Conservation (phyloP, 495 filamentous ascomycete species). For the Penicillium longicatenatum region DNA sequence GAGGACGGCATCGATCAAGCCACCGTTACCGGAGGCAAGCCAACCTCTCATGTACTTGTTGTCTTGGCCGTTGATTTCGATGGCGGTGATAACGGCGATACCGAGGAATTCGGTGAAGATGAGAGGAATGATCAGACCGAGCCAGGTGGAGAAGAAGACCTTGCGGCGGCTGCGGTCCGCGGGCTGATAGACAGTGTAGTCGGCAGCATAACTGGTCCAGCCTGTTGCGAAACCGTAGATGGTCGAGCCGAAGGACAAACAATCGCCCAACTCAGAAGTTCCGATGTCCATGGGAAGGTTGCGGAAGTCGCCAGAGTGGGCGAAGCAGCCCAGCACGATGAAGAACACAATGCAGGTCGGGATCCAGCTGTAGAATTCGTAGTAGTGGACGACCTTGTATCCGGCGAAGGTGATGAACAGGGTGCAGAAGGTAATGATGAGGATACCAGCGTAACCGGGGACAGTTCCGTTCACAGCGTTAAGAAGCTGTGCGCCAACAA, state of each 20-base stretch:
- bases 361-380: constrained; percentile 81
- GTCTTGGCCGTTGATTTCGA: constrained; percentile 45
- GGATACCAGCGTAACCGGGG: constrained; percentile 74
- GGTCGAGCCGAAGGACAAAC: constrained; percentile 72
- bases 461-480: constrained; percentile 71
- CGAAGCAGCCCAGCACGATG: constrained; percentile 72
- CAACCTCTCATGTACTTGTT: constrained; percentile 66
- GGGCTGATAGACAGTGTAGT: constrained; percentile 86
- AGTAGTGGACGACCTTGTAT: constrained; percentile 78
- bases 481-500: constrained; percentile 82
- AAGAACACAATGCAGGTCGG: constrained; percentile 78
- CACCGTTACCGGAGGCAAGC: constrained; percentile 62
- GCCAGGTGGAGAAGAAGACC: constrained; percentile 70
- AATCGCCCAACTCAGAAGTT: constrained; percentile 59
- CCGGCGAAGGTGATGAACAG: constrained; percentile 73
- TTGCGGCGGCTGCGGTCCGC: constrained; percentile 54
- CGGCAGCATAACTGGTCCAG: constrained; percentile 78
- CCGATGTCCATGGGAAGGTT: constrained; percentile 67
- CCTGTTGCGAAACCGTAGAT: constrained; percentile 80
- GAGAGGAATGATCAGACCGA: constrained; percentile 70
- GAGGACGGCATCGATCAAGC: constrained; percentile 68
- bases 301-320: constrained; percentile 70
- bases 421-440: constrained; percentile 73
- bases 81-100: constrained; percentile 70
- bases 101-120: constrained; percentile 81